Conservation (phyloP, 495 filamentous ascomycete genomes). For the Podospora bellae-mahoneyi region DNA sequence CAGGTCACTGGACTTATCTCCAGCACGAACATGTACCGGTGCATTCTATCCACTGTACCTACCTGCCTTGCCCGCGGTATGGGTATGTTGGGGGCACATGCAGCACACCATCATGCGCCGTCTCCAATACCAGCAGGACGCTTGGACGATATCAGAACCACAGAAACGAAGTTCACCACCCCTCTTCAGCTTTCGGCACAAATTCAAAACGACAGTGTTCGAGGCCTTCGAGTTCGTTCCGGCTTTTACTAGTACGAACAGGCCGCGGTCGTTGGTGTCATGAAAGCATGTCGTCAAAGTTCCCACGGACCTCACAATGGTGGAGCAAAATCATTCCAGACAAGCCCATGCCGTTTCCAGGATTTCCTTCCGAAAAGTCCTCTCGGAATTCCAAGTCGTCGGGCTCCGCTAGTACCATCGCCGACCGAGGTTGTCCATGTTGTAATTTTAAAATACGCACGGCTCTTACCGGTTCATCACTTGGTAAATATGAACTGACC, state of each 20-base stretch:
- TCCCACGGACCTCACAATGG: neutral
- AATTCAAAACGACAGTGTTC: too few species aligned
- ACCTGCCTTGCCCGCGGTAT: too few species aligned
- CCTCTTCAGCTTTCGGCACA: neutral
- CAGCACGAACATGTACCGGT: neutral
- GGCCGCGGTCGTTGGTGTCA: neutral
- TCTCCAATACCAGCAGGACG: too few species aligned
- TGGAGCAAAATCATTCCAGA: too few species aligned
- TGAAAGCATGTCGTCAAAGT: neutral
- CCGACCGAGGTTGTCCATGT: neutral
- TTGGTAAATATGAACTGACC: too few species aligned
- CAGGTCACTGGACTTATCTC: neutral
- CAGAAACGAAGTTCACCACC: neutral
- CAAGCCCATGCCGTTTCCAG: too few species aligned
- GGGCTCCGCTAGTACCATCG: neutral
- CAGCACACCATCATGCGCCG: neutral
- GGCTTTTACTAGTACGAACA: neutral
- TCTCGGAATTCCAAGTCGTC: neutral
- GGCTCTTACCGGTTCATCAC: too few species aligned
- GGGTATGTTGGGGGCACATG: neutral
- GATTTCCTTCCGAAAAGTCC: too few species aligned
- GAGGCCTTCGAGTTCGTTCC: too few species aligned
- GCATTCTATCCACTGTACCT: too few species aligned
- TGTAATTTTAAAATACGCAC: neutral
- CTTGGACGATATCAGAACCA: too few species aligned